A percentile compares a stretch with the other conserved stretches of the same genome.
Conservation (phyloP, 441 rosid genomes). For the Populus tomentosa region DNA sequence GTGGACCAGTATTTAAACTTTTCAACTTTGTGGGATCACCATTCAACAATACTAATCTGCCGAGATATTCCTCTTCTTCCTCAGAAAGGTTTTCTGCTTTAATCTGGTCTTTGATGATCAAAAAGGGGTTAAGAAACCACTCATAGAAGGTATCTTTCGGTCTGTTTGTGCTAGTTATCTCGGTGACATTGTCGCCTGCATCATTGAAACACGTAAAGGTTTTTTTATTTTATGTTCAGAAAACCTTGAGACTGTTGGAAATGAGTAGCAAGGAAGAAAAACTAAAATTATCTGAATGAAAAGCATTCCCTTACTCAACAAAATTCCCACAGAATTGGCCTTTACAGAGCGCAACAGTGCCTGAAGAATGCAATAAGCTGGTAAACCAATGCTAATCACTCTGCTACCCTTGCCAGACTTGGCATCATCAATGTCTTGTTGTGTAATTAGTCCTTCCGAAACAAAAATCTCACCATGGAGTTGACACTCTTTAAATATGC, state of each 20-base stretch:
- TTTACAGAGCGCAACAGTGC: conserved; percentile 59
- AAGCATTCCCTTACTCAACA: conserved; percentile 53
- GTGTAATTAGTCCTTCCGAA: conserved; percentile 67
- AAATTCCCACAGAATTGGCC: conserved; percentile 56
- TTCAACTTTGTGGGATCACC: conserved; percentile 62
- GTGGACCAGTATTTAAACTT: conserved; percentile 38
- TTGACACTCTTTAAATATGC: conserved; percentile 58
- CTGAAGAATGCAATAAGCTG: conserved; percentile 76
- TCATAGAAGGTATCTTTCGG: conserved; percentile 76
- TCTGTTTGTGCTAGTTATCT: conserved; percentile 62
- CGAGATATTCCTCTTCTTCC: conserved; percentile 77
- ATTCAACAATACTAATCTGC: conserved; percentile 61
- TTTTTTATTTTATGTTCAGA: neutral
- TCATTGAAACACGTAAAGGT: conserved; percentile 2
- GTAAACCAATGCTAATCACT: conserved; percentile 74
- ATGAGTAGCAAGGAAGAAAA: neutral
- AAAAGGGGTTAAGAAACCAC: conserved; percentile 84
- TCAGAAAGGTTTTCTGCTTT: conserved; percentile 61
- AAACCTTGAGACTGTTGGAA: neutral
- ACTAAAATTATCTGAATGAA: neutral
- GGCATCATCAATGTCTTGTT: conserved; percentile 72
- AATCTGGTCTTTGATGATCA: conserved; percentile 86
- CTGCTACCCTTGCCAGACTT: conserved; percentile 52
- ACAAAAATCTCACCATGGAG: conserved; percentile 56
- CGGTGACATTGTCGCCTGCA: conserved; percentile 55